These are phyloP conservation scores for Mycena belliarum DNA, from an alignment of 768 basidiomycete genomes.

Conservation along the genomic window DNA sequence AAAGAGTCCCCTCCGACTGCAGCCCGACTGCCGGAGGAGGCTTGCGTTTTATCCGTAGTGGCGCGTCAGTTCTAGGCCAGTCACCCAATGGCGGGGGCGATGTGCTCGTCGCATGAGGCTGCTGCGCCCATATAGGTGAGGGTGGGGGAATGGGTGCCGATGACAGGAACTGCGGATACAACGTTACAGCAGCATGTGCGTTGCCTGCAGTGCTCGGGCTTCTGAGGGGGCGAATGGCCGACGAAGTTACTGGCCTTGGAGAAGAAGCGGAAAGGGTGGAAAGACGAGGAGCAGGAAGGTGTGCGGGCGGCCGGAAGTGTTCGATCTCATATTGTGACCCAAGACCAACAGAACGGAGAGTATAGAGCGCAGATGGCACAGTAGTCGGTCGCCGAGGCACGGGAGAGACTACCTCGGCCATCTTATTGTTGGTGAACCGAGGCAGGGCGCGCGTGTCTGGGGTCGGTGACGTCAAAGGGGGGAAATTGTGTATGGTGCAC, in stretches of 20 bases:
- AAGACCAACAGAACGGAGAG: slow-evolving; percentile 15
- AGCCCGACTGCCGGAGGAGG: background rate
- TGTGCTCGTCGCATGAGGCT: background rate
- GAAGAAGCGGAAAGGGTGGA: too few relatives aligned
- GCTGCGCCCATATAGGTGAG: background rate
- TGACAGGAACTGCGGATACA: slow-evolving; percentile 20
- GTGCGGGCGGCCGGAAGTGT: slow-evolving; percentile 15
- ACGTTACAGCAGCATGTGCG: slow-evolving; percentile 11
- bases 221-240: slow-evolving; percentile 7
- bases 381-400: slow-evolving; percentile 10
- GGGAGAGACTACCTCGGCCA: slow-evolving; percentile 6
- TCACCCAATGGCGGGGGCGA: slow-evolving; percentile 18
- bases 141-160: slow-evolving; percentile 9
- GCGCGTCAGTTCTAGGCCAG: slow-evolving; percentile 18
- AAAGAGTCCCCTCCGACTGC: background rate
- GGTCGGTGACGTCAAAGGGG: slow-evolving; percentile 8
- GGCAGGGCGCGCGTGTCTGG: slow-evolving; percentile 1
- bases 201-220: slow-evolving; percentile 9
- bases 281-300: background rate
- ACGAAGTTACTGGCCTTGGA: slow-evolving; percentile 10
- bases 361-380: slow-evolving; percentile 14
- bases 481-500: slow-evolving; percentile 20
- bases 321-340: slow-evolving; percentile 20
- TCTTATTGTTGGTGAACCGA: slow-evolving; percentile 15
- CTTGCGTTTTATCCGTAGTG: slow-evolving; percentile 18